phyloP scores from a whole-genome alignment of 2,329 filamentous ascomycete genomes.

The Sarocladiaceae sp. region DNA sequence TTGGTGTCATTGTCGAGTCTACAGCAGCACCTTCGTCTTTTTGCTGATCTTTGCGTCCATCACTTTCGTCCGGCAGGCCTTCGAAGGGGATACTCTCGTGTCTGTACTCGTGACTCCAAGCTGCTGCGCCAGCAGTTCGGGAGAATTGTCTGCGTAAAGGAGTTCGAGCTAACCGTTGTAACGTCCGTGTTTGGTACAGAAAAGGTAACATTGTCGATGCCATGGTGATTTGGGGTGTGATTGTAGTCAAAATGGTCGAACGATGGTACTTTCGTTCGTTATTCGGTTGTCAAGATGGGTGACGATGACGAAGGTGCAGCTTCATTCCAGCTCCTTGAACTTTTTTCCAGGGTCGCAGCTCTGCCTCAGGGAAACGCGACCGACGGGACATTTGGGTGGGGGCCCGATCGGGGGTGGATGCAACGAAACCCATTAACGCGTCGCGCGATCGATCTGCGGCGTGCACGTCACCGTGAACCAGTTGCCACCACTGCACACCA shows the following conservation, averaged over 20 bases:
- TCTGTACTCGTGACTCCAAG: conserved; percentile 5
- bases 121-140: neutral
- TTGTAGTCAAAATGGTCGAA: neutral
- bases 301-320: too few relatives aligned
- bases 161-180: conserved; percentile 18
- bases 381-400: neutral
- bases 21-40: conserved; percentile 15
- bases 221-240: conserved; percentile 35
- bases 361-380: conserved; percentile 5
- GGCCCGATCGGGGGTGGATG: neutral
- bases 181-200: conserved; percentile 67
- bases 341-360: neutral
- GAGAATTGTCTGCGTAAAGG: neutral
- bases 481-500: neutral
- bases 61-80: too few relatives aligned
- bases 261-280: too few relatives aligned
- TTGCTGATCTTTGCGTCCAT: too few relatives aligned
- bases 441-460: conserved; percentile 8
- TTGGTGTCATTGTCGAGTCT: conserved; percentile 51
- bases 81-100: conserved; percentile 50
- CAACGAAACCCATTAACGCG: conserved; percentile 4
- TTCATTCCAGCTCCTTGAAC: too few relatives aligned
- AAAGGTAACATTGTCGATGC: conserved; percentile 57
- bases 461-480: conserved; percentile 10
- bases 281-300: too few relatives aligned